These are phyloP conservation scores for Globisporangium orthogonon DNA, from an alignment of 352 stramenopile species.

Conservation along the genomic window DNA sequence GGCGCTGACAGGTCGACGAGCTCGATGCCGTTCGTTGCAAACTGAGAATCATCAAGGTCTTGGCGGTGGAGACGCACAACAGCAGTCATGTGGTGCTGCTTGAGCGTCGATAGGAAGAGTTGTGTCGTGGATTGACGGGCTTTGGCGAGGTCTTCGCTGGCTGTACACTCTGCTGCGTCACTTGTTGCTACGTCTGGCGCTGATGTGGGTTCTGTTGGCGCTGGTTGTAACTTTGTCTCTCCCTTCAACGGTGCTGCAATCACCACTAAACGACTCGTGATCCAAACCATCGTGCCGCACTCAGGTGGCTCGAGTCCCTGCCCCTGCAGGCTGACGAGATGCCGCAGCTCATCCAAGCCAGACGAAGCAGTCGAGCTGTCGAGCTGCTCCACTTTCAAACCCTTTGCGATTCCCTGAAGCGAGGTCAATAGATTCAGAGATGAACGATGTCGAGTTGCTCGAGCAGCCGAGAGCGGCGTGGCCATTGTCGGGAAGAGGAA, in stretches of 20 bases:
- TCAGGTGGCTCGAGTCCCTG: background rate
- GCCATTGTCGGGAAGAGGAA: constrained; percentile 29
- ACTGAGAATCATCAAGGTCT: constrained; percentile 85
- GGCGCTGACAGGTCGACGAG: constrained; percentile 86
- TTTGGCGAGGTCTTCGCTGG: background rate
- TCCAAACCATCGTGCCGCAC: constrained; percentile 1
- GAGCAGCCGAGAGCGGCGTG: background rate
- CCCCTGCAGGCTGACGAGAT: background rate
- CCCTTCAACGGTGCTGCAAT: background rate
- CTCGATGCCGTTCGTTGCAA: constrained; percentile 81
- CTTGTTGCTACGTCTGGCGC: background rate
- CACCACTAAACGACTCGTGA: constrained; percentile 22
- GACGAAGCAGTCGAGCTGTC: background rate
- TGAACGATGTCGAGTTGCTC: background rate
- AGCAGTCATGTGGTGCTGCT: constrained; percentile 71
- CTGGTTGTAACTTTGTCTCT: background rate
- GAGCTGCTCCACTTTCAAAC: constrained; percentile 13
- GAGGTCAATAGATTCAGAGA: constrained; percentile 3
- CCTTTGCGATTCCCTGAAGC: constrained; percentile 18
- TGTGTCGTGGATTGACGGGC: background rate
- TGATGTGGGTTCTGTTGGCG: background rate
- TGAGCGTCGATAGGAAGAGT: constrained; percentile 14
- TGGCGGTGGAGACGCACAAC: constrained; percentile 92
- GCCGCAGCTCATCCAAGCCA: constrained; percentile 1
- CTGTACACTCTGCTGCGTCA: no score